Evolutionary conservation across 225 moss, liverwort and hornwort species (phyloP).

Genomic region (Asterella californica): DNA sequence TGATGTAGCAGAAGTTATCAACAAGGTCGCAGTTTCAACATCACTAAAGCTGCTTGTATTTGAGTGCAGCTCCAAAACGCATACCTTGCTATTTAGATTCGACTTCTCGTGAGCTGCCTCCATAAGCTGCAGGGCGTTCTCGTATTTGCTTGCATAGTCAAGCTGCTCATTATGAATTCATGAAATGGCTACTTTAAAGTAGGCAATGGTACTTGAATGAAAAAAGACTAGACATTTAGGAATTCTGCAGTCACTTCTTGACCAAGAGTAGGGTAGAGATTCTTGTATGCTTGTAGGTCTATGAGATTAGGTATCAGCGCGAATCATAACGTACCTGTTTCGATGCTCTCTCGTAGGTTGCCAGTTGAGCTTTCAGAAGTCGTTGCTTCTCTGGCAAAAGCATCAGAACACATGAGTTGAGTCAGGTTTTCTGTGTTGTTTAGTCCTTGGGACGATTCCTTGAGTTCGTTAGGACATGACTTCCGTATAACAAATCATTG

Average conservation of each 20-base stretch:
- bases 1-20: neutral
- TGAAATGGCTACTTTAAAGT: neutral
- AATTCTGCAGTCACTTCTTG: neutral
- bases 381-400: slow-evolving; percentile 28
- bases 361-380: slow-evolving; percentile 19
- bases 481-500: too few species aligned
- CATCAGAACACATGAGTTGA: neutral
- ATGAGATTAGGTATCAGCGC: neutral
- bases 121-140: slow-evolving; percentile 7
- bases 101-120: slow-evolving; percentile 12
- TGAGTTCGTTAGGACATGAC: neutral
- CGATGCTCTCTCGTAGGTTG: slow-evolving; percentile 22
- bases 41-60: neutral
- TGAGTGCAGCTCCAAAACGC: neutral
- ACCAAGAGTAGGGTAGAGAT: neutral
- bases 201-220: too few species aligned
- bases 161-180: slow-evolving; percentile 8
- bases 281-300: too few species aligned
- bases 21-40: neutral
- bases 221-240: neutral
- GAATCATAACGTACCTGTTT: slow-evolving; percentile 17
- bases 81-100: neutral
- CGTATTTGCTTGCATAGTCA: slow-evolving; percentile 28
- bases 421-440: neutral
- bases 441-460: neutral